Evolutionary conservation across 2,329 filamentous ascomycete genomes (phyloP).

Genomic region (Albifimbria verrucaria): DNA sequence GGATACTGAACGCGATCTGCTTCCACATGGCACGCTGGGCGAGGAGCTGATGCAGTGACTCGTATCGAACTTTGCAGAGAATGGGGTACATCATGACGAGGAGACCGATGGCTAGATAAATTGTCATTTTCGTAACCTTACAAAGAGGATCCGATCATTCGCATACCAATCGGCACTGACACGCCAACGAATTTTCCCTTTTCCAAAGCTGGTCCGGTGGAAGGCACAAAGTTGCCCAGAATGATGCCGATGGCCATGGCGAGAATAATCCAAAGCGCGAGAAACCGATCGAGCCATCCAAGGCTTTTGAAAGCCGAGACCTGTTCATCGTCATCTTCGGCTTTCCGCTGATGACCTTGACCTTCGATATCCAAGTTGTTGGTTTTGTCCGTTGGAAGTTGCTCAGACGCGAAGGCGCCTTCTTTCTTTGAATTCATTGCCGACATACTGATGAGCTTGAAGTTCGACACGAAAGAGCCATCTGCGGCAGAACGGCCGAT

Average conservation of each 20-base stretch:
- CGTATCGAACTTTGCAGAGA: constrained; percentile 79
- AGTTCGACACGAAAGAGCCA: not conserved
- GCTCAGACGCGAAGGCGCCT: not conserved
- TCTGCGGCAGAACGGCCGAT: not conserved
- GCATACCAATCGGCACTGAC: constrained; percentile 60
- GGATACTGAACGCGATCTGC: constrained; percentile 72
- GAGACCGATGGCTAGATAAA: constrained; percentile 63
- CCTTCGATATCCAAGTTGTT: not conserved
- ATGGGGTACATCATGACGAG: constrained; percentile 96
- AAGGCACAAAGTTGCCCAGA: constrained; percentile 70
- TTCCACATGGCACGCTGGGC: constrained; percentile 63
- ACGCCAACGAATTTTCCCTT: constrained; percentile 69
- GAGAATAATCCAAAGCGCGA: constrained; percentile 67
- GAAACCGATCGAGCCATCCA: constrained; percentile 46
- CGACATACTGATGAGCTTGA: not conserved
- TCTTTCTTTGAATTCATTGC: not conserved
- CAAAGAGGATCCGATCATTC: not conserved
- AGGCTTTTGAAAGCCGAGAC: not conserved
- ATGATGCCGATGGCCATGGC: constrained; percentile 67
- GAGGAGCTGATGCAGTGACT: constrained; percentile 68
- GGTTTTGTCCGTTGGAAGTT: not conserved
- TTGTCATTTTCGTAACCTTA: not conserved
- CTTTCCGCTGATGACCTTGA: not conserved
- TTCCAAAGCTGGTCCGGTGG: constrained; percentile 59
- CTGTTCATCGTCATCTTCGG: not conserved